These are phyloP conservation scores for Ensete glaucum DNA, from an alignment of 176 grass and related monocot species.

Conservation along the genomic window DNA sequence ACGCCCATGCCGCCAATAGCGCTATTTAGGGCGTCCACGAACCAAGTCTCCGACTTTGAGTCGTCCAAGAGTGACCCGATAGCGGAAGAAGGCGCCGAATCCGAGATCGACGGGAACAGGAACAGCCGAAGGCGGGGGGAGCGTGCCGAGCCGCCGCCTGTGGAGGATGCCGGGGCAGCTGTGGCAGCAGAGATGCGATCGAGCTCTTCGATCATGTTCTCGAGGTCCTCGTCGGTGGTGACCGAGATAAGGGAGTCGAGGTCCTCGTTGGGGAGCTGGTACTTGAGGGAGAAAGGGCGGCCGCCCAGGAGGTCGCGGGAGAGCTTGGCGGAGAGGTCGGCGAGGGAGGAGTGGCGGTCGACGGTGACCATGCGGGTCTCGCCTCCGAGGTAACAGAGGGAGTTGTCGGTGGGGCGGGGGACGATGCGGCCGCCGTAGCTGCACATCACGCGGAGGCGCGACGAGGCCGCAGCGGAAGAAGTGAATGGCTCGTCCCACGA, in stretches of 20 bases:
- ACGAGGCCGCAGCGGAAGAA: constrained; percentile 39
- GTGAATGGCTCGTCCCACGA: constrained; percentile 83
- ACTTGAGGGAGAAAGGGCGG: constrained; percentile 85
- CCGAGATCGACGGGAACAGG: constrained; percentile 80
- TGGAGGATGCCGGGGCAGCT: constrained; percentile 25
- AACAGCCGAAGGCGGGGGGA: constrained; percentile 83
- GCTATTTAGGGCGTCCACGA: constrained; percentile 82
- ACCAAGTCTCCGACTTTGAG: constrained; percentile 89
- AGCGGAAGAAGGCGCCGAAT: constrained; percentile 59
- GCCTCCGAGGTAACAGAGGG: constrained; percentile 79
- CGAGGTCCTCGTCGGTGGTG: constrained; percentile 90
- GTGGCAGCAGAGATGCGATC: constrained; percentile 57
- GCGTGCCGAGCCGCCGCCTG: constrained; percentile 33
- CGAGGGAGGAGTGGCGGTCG: constrained; percentile 59
- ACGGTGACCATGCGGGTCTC: constrained; percentile 88
- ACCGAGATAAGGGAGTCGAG: constrained; percentile 93
- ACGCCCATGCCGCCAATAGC: constrained; percentile 54
- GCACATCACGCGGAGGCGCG: constrained; percentile 81
- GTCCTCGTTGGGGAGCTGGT: constrained; percentile 97
- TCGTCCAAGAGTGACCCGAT: constrained; percentile 83
- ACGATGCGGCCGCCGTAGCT: constrained; percentile 96
- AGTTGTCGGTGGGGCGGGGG: constrained; percentile 81
- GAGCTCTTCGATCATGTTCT: constrained; percentile 98
- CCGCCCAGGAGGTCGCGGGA: constrained; percentile 65
- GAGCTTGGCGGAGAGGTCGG: constrained; percentile 66